Conservation (phyloP, 768 basidiomycete species). For the Tricholoma sp. region DNA sequence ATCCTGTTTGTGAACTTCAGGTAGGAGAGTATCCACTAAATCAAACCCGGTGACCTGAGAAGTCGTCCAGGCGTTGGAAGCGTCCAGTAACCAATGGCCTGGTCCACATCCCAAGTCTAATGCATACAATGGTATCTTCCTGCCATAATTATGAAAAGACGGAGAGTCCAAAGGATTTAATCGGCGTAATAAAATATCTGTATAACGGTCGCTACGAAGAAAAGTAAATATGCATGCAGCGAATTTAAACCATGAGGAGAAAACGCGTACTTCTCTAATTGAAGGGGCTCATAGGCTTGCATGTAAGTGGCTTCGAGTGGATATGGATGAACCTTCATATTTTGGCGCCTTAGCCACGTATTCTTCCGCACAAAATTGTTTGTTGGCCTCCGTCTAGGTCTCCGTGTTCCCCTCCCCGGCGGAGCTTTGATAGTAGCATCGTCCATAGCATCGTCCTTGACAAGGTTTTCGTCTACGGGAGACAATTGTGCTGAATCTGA, state of each 20-base stretch:
- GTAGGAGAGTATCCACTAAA: slow-evolving; percentile 43
- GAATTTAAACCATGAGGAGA: slow-evolving; percentile 2
- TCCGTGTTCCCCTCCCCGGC: background rate
- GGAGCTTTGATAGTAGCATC: background rate
- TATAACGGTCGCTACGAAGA: slow-evolving; percentile 52
- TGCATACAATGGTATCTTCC: slow-evolving; percentile 45
- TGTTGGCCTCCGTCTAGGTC: background rate
- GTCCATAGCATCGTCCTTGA: background rate
- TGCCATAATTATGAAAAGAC: slow-evolving; percentile 51
- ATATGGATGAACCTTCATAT: slow-evolving; percentile 55
- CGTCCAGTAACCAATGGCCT: slow-evolving; percentile 63
- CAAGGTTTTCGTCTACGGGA: background rate
- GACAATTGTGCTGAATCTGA: background rate
- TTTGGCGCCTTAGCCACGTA: slow-evolving; percentile 34
- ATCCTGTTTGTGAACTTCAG: slow-evolving; percentile 29
- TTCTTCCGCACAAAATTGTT: slow-evolving; percentile 26
- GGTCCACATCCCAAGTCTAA: slow-evolving; percentile 76
- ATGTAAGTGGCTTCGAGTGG: slow-evolving; percentile 49
- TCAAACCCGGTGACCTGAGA: slow-evolving; percentile 64
- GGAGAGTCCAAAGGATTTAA: slow-evolving; percentile 51
- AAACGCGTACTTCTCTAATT: slow-evolving; percentile 52
- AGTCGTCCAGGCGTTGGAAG: slow-evolving; percentile 56
- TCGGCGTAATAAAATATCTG: slow-evolving; percentile 49
- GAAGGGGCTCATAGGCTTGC: slow-evolving; percentile 57
- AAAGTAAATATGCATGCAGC: slow-evolving; percentile 3